Base-by-base conservation (phyloP, 1,284 basidiomycete genomes). In the Malassezia psittaci region DNA sequence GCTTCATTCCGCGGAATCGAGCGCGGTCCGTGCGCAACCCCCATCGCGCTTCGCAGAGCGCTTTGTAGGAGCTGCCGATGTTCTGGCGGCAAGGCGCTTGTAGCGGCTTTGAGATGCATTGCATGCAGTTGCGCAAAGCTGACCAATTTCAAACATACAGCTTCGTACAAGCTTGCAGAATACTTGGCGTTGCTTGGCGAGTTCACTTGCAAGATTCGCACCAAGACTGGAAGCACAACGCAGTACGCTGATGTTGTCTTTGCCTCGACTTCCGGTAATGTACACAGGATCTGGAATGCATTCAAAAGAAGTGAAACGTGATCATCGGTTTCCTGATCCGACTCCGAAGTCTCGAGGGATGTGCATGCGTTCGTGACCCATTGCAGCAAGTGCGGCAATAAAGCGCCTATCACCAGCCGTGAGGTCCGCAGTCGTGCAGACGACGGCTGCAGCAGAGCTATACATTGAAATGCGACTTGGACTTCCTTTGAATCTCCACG, bases 71-170 rank as follows among this genome's bases (percentile, higher is more conserved):
- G 11, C n/a, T 19, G 24, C 35, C 54, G 54, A 5, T 40, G 37
- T n/a, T 33, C 43, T 3, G 13, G 21, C 13, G 40, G 40, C 5
- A 96, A 79, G 36, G 82, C 83, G 2, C 78, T 80, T 3, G 87
- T 86, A 2, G 87, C 89, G 47, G 90, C 86, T 73, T 88, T 90
- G 81, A 96, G 96, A 15, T 86, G 81, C 3, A 77, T 74, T 0
- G 90, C 87, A 2, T 85, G 82, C 0, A 80, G 77, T 0, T 86
- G 82, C 0, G 90, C 91, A 47, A 90, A 83, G 2, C 80, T 77
- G 16, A 96, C 78, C 4, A 96, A 76, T 52, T 90, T 86, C 85
- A 75, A 0, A 80, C 63, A 4, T 76, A 65, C 42, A 79, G 77
- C 3, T 37, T 21, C 18, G 29, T 13, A 43, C 34, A 33, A 7